Conservation (phyloP, 768 basidiomycete species). For the Suillus weaverae region DNA sequence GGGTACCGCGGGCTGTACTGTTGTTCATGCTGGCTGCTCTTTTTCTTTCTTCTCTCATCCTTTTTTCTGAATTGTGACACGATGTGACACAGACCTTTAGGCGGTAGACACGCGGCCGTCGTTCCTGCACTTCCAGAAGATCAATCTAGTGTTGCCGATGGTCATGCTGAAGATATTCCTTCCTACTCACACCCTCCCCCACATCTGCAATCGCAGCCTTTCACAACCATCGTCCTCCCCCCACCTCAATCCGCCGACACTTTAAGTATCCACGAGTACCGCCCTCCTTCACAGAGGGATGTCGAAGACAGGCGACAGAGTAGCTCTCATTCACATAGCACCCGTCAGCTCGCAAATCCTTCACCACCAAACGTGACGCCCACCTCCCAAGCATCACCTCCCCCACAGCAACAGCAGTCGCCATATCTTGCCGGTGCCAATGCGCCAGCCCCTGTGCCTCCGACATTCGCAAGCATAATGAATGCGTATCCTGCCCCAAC, state of each 20-base stretch:
- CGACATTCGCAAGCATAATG: conserved; percentile 70
- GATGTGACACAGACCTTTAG: conserved; percentile 57
- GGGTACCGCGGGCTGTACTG: neutral
- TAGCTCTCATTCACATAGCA: conserved; percentile 12
- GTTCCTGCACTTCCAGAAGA: conserved; percentile 80
- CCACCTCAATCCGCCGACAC: conserved; percentile 27
- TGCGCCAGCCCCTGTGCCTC: conserved; percentile 35
- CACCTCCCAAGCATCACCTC: conserved; percentile 17
- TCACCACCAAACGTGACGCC: conserved; percentile 25
- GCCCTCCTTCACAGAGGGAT: conserved; percentile 26
- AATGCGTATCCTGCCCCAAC: conserved; percentile 56
- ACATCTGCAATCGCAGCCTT: conserved; percentile 25
- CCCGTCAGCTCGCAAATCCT: conserved; percentile 17
- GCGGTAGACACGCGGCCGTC: conserved; percentile 80
- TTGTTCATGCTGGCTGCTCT: conserved; percentile 16
- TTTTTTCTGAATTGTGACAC: conserved; percentile 33
- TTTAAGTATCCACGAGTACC: conserved; percentile 34
- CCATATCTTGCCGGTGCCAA: conserved; percentile 18
- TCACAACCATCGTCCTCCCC: conserved; percentile 34
- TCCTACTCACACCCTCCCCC: conserved; percentile 22
- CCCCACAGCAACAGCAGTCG: conserved; percentile 25
- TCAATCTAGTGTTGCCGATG: conserved; percentile 33
- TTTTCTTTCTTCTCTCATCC: conserved; percentile 26
- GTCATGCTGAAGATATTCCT: conserved; percentile 23
- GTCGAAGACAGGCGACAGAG: conserved; percentile 20